These are phyloP conservation scores for Didymella lethalis DNA, from an alignment of 2,329 filamentous ascomycete genomes.

Conservation along the genomic window DNA sequence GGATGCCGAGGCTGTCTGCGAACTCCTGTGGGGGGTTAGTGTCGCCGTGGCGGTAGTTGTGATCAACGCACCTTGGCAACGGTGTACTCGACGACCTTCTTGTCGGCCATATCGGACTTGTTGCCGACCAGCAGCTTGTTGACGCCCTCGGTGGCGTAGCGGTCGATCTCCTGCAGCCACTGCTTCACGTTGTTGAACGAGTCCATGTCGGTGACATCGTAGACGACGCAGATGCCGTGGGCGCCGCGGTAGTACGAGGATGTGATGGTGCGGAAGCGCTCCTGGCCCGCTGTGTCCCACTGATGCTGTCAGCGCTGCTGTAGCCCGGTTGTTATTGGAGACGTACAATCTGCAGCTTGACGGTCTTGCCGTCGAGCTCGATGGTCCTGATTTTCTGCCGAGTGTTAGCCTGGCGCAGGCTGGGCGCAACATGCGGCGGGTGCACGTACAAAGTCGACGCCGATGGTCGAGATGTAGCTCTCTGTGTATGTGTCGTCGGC, in stretches of 20 bases:
- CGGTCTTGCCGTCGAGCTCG: constrained; percentile 98
- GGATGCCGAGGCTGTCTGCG: constrained; percentile 96
- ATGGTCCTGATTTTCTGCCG: constrained; percentile 98
- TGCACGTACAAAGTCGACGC: constrained; percentile 79
- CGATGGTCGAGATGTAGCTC: constrained; percentile 99
- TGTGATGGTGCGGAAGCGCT: constrained; percentile 99
- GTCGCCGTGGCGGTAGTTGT: not conserved
- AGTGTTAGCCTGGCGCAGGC: constrained; percentile 35
- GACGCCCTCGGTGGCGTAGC: constrained; percentile 98
- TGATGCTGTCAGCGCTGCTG: constrained; percentile 53
- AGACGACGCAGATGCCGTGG: constrained; percentile 99
- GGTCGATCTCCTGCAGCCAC: constrained; percentile 99
- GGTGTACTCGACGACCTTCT: constrained; percentile 99
- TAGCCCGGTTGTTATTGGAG: not conserved
- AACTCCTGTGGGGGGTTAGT: constrained; percentile 74
- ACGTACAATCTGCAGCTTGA: constrained; percentile 91
- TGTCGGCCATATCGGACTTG: constrained; percentile 99
- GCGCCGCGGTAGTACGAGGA: constrained; percentile 99
- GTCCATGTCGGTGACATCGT: constrained; percentile 99
- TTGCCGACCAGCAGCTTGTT: constrained; percentile 99
- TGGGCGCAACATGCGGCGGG: constrained; percentile 36
- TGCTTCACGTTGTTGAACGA: constrained; percentile 99
- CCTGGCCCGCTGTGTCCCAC: constrained; percentile 99
- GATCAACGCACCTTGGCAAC: constrained; percentile 84
- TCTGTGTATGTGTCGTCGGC: constrained; percentile 93